phyloP scores from a whole-genome alignment of 768 basidiomycete species.

The Lactarius evosmus region DNA sequence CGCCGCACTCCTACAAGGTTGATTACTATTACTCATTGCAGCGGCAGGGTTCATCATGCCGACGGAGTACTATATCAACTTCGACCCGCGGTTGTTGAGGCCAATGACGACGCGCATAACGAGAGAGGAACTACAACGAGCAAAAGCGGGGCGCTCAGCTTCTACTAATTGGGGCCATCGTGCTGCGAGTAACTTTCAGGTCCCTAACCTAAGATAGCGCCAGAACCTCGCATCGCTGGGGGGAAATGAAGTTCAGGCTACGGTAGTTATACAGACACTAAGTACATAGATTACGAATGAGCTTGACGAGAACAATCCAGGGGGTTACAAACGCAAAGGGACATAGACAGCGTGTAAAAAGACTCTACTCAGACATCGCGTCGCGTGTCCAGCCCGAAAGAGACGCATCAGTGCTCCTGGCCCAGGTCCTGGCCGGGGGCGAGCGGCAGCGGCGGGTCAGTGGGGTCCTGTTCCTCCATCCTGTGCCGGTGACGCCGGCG shows the following conservation, averaged over 20 bases:
- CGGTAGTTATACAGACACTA: background rate
- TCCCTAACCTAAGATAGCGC: no score
- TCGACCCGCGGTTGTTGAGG: no score
- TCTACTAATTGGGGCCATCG: no score
- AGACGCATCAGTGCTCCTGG: background rate
- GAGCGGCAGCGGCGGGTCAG: conserved; percentile 29
- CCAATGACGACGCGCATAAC: no score
- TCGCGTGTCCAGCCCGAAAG: background rate
- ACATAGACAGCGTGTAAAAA: background rate
- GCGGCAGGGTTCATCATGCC: no score
- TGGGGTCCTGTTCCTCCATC: conserved; percentile 31
- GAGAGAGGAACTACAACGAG: no score
- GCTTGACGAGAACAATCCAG: background rate
- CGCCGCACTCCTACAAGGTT: no score
- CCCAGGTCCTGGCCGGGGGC: conserved; percentile 22
- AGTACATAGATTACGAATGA: conserved; percentile 4
- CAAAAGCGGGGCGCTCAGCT: no score
- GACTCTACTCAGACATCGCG: background rate
- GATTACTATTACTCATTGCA: no score
- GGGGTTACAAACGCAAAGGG: background rate
- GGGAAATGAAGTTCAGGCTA: background rate
- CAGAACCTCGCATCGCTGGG: no score
- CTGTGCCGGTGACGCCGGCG: conserved; percentile 30
- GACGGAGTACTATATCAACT: no score
- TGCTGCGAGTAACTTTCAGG: no score